Percentiles rank a stretch among this genome's conserved stretches.
Evolutionary conservation across 2,329 filamentous ascomycete genomes (phyloP).

Genomic region (Elsinoe necatrix): DNA sequence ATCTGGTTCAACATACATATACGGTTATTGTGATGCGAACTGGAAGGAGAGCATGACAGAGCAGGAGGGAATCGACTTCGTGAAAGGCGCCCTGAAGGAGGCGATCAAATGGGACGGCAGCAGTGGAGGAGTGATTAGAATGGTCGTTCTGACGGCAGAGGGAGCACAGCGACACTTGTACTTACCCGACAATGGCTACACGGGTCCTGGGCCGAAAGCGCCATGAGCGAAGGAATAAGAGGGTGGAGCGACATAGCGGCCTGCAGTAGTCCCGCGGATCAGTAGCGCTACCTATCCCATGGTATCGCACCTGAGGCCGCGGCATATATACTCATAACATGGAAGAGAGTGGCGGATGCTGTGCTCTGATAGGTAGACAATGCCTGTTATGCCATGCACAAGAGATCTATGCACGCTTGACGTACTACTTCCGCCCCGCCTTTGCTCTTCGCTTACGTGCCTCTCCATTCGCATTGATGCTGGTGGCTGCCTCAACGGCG

Average conservation of each 20-base stretch:
- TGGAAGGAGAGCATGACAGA: conserved; percentile 95
- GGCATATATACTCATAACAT: no score
- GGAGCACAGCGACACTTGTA: conserved; percentile 92
- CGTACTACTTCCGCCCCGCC: conserved; percentile 18
- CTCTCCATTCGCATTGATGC: conserved; percentile 39
- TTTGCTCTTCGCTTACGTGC: conserved; percentile 33
- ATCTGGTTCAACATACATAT: conserved; percentile 97
- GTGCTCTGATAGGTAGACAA: neutral
- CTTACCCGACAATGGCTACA: conserved; percentile 84
- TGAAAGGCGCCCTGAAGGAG: conserved; percentile 82
- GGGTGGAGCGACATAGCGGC: neutral
- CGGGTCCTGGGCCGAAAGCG: conserved; percentile 49
- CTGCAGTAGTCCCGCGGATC: neutral
- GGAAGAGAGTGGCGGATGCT: no score
- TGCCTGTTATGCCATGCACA: neutral
- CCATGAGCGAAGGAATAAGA: neutral
- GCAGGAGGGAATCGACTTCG: conserved; percentile 80
- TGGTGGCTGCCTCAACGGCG: conserved; percentile 34
- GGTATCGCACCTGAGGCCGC: neutral
- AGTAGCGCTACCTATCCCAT: no score
- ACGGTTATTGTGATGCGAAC: conserved; percentile 94
- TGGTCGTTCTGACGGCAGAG: conserved; percentile 88
- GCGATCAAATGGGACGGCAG: conserved; percentile 99
- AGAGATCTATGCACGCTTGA: neutral
- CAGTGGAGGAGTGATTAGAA: conserved; percentile 93